Evolutionary conservation across 805 yeast species (phyloP), one percentile per base, ranked within the genome.

Genomic region (Yarrowia yakushimensis): DNA sequence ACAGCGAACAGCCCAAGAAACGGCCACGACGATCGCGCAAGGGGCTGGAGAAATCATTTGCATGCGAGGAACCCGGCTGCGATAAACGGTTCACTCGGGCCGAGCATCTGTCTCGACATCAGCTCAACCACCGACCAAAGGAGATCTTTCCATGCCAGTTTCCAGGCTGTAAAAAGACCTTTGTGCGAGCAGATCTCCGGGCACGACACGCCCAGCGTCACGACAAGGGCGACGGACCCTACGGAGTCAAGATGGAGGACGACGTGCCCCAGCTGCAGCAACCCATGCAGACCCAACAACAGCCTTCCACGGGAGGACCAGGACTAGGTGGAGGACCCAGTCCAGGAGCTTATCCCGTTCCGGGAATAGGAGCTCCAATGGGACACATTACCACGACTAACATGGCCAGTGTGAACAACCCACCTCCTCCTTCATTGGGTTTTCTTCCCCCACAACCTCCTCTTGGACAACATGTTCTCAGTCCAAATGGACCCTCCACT

Each of bases 131-230:
- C 41, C 63, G 66, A 6, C 77, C 77, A 15, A 72, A 75, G 63
- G 68, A 71, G 45, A 74, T 73, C n/a, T 73, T 65, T 54, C 61
- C 62, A 22, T 74, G 77, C 54, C 61, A 68, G 13, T 74, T 73
- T 72, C 69, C 69, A 4, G 72, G 69, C 12, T 74, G 77, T 57
- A 59, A 65, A 15, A 70, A 69, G 62, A 68, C 69, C 23, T 74
- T 74, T 71, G 77, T 74, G 11, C 67, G 77, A 3, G 75, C 73
- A 37, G 77, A 74, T 52, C 65, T 74, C 30, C 66, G 67, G n/a
- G 63, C 62, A 11, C 66, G 77, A 22, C 77, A 74, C 64, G 25
- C 70, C 17, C 72, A 73, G 57, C 69, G 77, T 3, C 77, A 73
- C 45, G 66, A 69, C 30, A 64, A 65, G 54, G 61, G 66, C 11